These are phyloP conservation scores for Pleurotus citrinopileatus DNA, from an alignment of 768 basidiomycete genomes.

Conservation along the genomic window DNA sequence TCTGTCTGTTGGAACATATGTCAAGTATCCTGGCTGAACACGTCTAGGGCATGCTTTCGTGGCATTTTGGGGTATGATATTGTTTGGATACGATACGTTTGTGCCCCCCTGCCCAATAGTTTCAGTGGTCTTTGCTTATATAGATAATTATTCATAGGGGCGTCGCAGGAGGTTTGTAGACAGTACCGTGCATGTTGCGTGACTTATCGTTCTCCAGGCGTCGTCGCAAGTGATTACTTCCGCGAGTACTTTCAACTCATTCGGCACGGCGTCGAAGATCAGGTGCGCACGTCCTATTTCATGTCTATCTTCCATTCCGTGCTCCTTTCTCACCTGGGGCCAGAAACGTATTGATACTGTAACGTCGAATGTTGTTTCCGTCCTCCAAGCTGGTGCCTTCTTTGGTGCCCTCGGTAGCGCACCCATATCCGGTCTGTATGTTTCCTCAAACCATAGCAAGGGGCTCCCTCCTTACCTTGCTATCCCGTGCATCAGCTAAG, in stretches of 20 bases:
- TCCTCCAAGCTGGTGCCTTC: slow-evolving; percentile 85
- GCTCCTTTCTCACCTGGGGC: not conserved
- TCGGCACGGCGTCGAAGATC: slow-evolving; percentile 30
- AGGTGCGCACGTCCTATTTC: slow-evolving; percentile 5
- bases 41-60: slow-evolving; percentile 46
- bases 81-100: slow-evolving; percentile 8
- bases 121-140: not conserved
- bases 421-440: slow-evolving; percentile 64
- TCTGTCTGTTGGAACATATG: too few relatives aligned
- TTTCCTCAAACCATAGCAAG: too few relatives aligned
- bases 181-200: not conserved
- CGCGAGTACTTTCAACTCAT: slow-evolving; percentile 57
- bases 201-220: slow-evolving; percentile 25
- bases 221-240: slow-evolving; percentile 65
- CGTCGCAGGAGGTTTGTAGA: slow-evolving; percentile 29
- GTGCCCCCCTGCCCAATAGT: slow-evolving; percentile 6
- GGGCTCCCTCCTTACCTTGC: too few relatives aligned
- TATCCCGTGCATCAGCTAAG: slow-evolving; percentile 34
- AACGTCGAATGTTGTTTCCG: slow-evolving; percentile 84
- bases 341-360: slow-evolving; percentile 40
- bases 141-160: slow-evolving; percentile 15
- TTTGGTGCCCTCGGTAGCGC: slow-evolving; percentile 80
- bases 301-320: too few relatives aligned
- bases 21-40: not conserved
- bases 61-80: slow-evolving; percentile 42